phyloP scores from a whole-genome alignment of 2,329 filamentous ascomycete genomes.

The Apiospora kogelbergensis region DNA sequence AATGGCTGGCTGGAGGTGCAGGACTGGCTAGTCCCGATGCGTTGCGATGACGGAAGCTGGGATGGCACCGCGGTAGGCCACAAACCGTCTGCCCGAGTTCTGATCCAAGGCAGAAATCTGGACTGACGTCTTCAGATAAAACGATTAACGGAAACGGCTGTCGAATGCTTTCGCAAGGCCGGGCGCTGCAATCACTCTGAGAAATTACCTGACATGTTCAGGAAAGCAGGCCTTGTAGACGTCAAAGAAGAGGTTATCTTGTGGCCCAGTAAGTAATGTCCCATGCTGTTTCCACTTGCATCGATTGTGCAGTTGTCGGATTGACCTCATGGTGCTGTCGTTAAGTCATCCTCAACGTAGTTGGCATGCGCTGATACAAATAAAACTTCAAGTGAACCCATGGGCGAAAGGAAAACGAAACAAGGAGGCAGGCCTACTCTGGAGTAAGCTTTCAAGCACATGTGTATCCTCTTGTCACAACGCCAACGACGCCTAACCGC shows the following conservation, averaged over 20 bases:
- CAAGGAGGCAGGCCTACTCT: slow-evolving; percentile 13
- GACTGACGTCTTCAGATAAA: background rate
- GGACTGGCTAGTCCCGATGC: slow-evolving; percentile 12
- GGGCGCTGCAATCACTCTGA: slow-evolving; percentile 9
- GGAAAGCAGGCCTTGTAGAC: slow-evolving; percentile 12
- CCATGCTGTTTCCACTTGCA: background rate
- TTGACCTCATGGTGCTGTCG: background rate
- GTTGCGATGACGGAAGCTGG: slow-evolving; percentile 16
- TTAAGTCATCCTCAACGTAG: too few relatives aligned
- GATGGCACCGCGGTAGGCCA: slow-evolving; percentile 12
- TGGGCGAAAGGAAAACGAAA: slow-evolving; percentile 14
- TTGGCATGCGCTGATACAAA: background rate
- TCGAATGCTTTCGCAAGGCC: slow-evolving; percentile 13
- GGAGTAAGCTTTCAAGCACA: background rate
- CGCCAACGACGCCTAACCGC: background rate
- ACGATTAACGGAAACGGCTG: background rate
- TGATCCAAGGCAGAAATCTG: too few relatives aligned
- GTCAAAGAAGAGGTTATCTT: slow-evolving; percentile 13
- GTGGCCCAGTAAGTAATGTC: slow-evolving; percentile 11
- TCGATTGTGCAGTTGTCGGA: background rate
- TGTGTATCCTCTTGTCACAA: background rate
- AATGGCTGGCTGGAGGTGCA: slow-evolving; percentile 17
- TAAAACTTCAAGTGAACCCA: slow-evolving; percentile 4
- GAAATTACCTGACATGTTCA: slow-evolving; percentile 12
- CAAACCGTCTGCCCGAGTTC: background rate